These are phyloP conservation scores for Backusella mclennaniae DNA, from an alignment of 192 early-diverging fungal species.

Conservation along the genomic window DNA sequence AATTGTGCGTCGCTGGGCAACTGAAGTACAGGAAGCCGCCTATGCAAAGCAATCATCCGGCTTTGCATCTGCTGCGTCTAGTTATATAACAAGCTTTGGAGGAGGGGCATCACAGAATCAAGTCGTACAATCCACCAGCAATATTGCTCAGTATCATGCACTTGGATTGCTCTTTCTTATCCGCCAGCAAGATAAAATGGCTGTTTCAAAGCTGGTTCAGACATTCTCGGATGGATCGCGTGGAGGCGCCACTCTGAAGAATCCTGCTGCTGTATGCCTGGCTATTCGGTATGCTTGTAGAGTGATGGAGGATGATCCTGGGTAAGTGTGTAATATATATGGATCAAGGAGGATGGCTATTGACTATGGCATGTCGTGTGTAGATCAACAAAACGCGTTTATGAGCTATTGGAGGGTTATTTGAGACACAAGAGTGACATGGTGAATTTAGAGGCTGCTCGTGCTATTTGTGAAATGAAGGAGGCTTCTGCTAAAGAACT, in stretches of 20 bases:
- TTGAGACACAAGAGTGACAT: conserved; percentile 95
- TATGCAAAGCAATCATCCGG: conserved; percentile 70
- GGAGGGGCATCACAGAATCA: conserved; percentile 40
- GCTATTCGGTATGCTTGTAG: conserved; percentile 91
- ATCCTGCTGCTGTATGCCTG: conserved; percentile 88
- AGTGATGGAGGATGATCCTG: conserved; percentile 76
- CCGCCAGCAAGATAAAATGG: conserved; percentile 97
- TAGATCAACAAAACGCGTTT: conserved; percentile 65
- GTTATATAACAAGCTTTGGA: conserved; percentile 53
- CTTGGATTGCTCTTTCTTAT: conserved; percentile 93
- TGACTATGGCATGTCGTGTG: background rate
- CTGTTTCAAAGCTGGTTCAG: conserved; percentile 94
- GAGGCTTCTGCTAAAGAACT: conserved; percentile 85
- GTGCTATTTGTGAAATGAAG: conserved; percentile 90
- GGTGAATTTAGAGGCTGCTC: conserved; percentile 96
- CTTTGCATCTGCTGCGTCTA: conserved; percentile 44
- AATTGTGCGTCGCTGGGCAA: conserved; percentile 94
- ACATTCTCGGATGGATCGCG: conserved; percentile 63
- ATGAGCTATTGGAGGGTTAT: conserved; percentile 86
- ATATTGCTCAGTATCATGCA: conserved; percentile 97
- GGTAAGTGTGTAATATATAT: conserved; percentile 31
- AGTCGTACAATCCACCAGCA: conserved; percentile 64
- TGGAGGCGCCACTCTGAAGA: conserved; percentile 60
- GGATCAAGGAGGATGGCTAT: too few species aligned
- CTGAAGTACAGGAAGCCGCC: conserved; percentile 94